These are phyloP conservation scores for Saccharomyces pastorianus DNA, from an alignment of 1,139 yeast genomes.

Conservation along the genomic window DNA sequence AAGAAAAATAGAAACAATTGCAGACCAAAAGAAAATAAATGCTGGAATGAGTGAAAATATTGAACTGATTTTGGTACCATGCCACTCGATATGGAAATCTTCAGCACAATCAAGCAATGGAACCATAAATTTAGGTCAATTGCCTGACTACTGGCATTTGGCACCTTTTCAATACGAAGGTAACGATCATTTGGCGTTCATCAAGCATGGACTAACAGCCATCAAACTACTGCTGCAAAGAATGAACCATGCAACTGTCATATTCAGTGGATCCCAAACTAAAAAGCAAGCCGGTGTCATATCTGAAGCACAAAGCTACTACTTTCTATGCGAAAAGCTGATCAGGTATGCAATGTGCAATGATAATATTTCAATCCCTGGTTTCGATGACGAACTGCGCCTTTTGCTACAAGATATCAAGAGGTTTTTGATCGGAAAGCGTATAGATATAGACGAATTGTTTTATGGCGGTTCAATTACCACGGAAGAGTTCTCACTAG, in stretches of 20 bases:
- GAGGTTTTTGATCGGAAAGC: conserved; percentile 2
- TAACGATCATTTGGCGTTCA: conserved; percentile 55
- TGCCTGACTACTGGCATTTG: conserved; percentile 50
- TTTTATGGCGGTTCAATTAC: conserved; percentile 16
- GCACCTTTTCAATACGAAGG: conserved; percentile 66
- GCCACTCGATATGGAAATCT: conserved; percentile 58
- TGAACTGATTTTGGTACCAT: conserved; percentile 51
- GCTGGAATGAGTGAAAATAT: conserved; percentile 5
- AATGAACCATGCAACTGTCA: conserved; percentile 31
- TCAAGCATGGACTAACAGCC: conserved; percentile 48
- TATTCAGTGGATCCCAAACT: conserved; percentile 73
- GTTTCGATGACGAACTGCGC: conserved; percentile 12
- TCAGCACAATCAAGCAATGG: conserved; percentile 12
- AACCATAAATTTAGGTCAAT: conserved; percentile 35
- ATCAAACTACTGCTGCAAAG: conserved; percentile 31
- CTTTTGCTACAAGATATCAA: conserved; percentile 4
- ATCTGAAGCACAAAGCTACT: conserved; percentile 59
- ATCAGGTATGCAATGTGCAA: conserved; percentile 11
- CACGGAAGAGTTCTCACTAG: conserved; percentile 66
- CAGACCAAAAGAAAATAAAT: no score
- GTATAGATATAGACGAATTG: conserved; percentile 11
- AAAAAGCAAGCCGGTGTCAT: conserved; percentile 43
- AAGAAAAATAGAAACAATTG: conserved; percentile 5
- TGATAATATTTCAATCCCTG: conserved; percentile 4
- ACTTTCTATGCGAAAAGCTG: conserved; percentile 18